Base-by-base conservation (phyloP, 129 eudicot species). In the Escallonia rubra region DNA sequence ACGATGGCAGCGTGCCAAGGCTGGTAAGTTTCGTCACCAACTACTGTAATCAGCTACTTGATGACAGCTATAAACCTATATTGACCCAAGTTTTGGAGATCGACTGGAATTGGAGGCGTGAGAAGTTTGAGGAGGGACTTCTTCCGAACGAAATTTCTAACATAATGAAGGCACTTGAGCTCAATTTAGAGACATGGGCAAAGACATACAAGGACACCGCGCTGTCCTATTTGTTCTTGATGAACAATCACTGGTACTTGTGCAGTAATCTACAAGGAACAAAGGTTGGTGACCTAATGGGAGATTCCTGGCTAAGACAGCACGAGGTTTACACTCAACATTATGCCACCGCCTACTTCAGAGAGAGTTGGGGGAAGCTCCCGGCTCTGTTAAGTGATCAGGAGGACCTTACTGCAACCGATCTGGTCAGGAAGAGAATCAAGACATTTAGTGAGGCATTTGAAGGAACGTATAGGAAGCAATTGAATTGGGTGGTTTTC, bases 281-380 rank as follows among this genome's bases (percentile, higher is more conserved):
- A 41, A 75, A 75, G 73, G 82, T 94, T 1, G 96, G 96, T 38
- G 93, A 89, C 34, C 71, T 94, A 41, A 80, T 94, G 93, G 99
- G 99, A 39, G 72, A 70, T 41, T 60, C 79, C 6, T 87, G 95
- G 96, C 6, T 89, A 51, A 68, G 64, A 54, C 76, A 69, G 41
- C 80, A 86, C 15, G 77, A 86, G 67, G 76, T 75, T 44, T 68
- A 57, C 5, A 40, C 70, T 50, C 80, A 83, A 64, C 73, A 86
- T 59, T 80, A 80, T 10, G 54, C 82, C 6, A 48, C 73, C 7
- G 68, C 78, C 10, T 89, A 82, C 72, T 44, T 89, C 74, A 74
- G 74, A 64, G 87, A 81, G 76, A 89, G 90, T 70, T 93, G 98
- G 98, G 83, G 72, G 59, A 93, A 75, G 64, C 84, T 93, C 70